Base-by-base conservation (phyloP, 495 filamentous ascomycete species). In the Chaetomidium leptoderma region DNA sequence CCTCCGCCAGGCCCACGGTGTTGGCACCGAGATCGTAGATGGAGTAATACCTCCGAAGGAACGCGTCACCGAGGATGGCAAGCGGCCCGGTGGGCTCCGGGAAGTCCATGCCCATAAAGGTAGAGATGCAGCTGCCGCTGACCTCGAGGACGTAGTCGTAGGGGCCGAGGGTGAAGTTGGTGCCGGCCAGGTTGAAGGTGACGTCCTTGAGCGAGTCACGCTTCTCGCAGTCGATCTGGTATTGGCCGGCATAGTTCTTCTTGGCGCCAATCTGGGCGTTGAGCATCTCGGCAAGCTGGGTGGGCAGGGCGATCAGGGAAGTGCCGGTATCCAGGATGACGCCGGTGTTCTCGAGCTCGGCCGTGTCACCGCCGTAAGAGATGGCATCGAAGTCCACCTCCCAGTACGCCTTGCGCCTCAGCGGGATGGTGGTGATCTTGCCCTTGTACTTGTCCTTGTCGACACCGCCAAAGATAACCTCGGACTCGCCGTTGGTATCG, bases 351-450 rank as follows among this genome's bases (percentile, higher is more conserved):
- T 96, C 91, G 52, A 97, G 85, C 64, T 93, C 87, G 60, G 93
- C 93, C 60, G 81, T 82, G 57, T 83, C 79, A 17, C 89, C 81
- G 59, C 93, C 95, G 60, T 96, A 92, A 46, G 85, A 83, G 75
- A 99, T 92, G 44, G 89, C 78, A 66, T 97, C 88, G 60, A 97
- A 85, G 63, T 97, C 91, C 26, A 97, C 92, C 80, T 99, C 95
- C 95, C 95, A 99, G 82, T 99, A 99, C 37, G 95, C 95, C 86
- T 97, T 97, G 68, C 95, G 89, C 70, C 93, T 86, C 61, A 99
- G 83, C 47, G 92, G 92, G 61, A 99, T 91, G 69, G 88, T 92
- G 59, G 84, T 90, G 66, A 99, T 80, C 74, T 97, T 86, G 63
- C 95, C 95, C 30, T 80, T 86, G 80, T 90, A 97, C 78, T 90